These are phyloP conservation scores for Pseudozyma flocculosa DNA, from an alignment of 1,284 basidiomycete species.

Conservation along the genomic window DNA sequence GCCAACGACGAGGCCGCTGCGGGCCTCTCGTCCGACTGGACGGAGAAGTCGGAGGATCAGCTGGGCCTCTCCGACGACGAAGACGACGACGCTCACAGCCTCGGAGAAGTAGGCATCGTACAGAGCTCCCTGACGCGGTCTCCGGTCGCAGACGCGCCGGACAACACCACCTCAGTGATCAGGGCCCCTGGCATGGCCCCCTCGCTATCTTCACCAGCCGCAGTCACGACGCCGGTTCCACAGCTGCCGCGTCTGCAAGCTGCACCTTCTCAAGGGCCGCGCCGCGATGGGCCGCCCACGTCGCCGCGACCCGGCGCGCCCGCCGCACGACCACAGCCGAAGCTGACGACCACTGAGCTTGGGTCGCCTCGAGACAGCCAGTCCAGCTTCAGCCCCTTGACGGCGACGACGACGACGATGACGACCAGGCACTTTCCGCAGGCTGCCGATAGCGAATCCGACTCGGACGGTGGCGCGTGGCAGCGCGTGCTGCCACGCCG, in stretches of 20 bases:
- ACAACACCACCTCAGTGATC: too few relatives aligned
- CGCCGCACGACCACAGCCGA: too few relatives aligned
- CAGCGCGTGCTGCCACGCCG: constrained; percentile 29
- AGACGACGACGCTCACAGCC: neutral
- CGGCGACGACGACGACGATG: too few relatives aligned
- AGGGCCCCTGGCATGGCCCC: too few relatives aligned
- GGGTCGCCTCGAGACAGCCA: too few relatives aligned
- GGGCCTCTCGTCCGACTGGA: constrained; percentile 39
- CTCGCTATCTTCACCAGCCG: too few relatives aligned
- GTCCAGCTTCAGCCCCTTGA: neutral
- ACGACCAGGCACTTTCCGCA: neutral
- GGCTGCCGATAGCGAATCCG: constrained; percentile 12
- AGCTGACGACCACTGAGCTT: too few relatives aligned
- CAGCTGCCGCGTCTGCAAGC: too few relatives aligned
- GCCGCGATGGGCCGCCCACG: too few relatives aligned
- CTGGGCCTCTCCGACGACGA: constrained; percentile 8
- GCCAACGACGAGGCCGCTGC: constrained; percentile 1
- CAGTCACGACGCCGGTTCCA: too few relatives aligned
- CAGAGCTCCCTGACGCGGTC: neutral
- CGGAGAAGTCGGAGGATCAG: constrained; percentile 28
- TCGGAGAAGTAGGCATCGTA: neutral
- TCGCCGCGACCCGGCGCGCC: too few relatives aligned
- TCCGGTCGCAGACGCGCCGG: neutral
- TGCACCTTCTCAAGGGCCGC: too few relatives aligned
- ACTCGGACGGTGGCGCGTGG: constrained; percentile 36